Percentiles rank a stretch among this genome's conserved stretches.
Evolutionary conservation across 2,329 filamentous ascomycete genomes (phyloP).

Genomic region (Lecanicillium sp.): DNA sequence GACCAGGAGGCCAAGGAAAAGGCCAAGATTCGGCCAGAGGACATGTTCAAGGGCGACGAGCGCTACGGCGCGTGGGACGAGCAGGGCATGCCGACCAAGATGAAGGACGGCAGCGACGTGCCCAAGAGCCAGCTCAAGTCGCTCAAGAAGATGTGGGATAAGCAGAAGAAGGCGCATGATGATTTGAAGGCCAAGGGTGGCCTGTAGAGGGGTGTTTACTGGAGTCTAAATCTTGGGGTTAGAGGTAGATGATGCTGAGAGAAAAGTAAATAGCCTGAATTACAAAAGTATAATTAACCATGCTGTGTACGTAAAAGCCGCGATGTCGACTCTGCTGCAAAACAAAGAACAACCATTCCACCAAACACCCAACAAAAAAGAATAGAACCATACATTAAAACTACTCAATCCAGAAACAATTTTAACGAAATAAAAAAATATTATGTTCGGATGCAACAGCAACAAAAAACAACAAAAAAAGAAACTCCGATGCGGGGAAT

Average conservation of each 20-base stretch:
- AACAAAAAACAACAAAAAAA: background rate
- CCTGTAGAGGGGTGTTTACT: conserved; percentile 12
- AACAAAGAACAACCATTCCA: too few relatives aligned
- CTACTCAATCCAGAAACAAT: too few relatives aligned
- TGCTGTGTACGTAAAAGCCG: too few relatives aligned
- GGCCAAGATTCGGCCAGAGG: conserved; percentile 45
- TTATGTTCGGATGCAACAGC: too few relatives aligned
- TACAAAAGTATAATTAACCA: too few relatives aligned
- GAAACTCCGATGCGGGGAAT: conserved; percentile 8
- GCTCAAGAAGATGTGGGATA: conserved; percentile 82
- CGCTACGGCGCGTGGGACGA: conserved; percentile 72
- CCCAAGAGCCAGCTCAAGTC: conserved; percentile 76
- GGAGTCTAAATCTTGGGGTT: conserved; percentile 3
- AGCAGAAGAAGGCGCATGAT: conserved; percentile 79
- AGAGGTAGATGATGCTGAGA: too few relatives aligned
- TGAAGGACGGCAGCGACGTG: conserved; percentile 71
- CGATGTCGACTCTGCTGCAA: too few relatives aligned
- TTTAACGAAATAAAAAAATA: too few relatives aligned
- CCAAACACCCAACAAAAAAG: too few relatives aligned
- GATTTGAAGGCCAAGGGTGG: conserved; percentile 34
- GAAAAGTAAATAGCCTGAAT: background rate
- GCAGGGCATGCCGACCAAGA: conserved; percentile 70
- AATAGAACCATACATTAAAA: too few relatives aligned
- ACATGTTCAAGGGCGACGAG: conserved; percentile 50
- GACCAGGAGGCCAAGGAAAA: conserved; percentile 50